A percentile compares a stretch with the other conserved stretches of the same genome.
These are phyloP conservation scores for Hypoxylon sp. DNA, from an alignment of 2,329 filamentous ascomycete species.

Conservation along the genomic window DNA sequence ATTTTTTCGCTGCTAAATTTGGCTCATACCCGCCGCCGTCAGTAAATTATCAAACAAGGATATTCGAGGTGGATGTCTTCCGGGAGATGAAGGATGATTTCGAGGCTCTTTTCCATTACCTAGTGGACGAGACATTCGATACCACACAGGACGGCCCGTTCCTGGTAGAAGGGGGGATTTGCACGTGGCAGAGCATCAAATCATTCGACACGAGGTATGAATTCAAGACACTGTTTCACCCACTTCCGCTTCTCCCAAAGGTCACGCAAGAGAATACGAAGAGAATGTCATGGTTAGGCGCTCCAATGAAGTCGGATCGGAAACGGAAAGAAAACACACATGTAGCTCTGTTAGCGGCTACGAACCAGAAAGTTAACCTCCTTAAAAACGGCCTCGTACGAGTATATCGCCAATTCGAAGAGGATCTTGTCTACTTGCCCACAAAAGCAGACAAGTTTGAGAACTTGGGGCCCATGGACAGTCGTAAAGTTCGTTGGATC, in stretches of 20 bases:
- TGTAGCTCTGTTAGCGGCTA: constrained; percentile 67
- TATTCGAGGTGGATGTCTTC: constrained; percentile 72
- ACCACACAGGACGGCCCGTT: constrained; percentile 65
- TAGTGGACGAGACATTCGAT: constrained; percentile 74
- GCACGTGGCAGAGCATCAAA: constrained; percentile 76
- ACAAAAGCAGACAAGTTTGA: constrained; percentile 69
- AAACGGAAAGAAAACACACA: constrained; percentile 66
- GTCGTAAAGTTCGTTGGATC: constrained; percentile 84
- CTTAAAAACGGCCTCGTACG: constrained; percentile 71
- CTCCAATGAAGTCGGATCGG: constrained; percentile 60
- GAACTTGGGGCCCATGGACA: constrained; percentile 74
- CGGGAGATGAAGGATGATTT: constrained; percentile 78
- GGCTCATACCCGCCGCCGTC: constrained; percentile 79
- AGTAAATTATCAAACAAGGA: constrained; percentile 57
- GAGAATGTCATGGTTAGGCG: constrained; percentile 60
- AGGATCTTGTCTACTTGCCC: constrained; percentile 65
- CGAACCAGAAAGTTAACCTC: constrained; percentile 60
- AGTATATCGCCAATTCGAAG: constrained; percentile 80
- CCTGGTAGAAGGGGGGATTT: constrained; percentile 75
- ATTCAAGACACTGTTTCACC: constrained; percentile 72
- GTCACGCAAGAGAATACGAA: constrained; percentile 46
- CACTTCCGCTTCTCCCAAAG: constrained; percentile 76
- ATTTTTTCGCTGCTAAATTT: constrained; percentile 76
- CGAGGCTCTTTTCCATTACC: constrained; percentile 76
- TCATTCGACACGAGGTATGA: constrained; percentile 75